Conservation (phyloP, 371 early-diverging fungal genomes). For the Mortierella sp. region DNA sequence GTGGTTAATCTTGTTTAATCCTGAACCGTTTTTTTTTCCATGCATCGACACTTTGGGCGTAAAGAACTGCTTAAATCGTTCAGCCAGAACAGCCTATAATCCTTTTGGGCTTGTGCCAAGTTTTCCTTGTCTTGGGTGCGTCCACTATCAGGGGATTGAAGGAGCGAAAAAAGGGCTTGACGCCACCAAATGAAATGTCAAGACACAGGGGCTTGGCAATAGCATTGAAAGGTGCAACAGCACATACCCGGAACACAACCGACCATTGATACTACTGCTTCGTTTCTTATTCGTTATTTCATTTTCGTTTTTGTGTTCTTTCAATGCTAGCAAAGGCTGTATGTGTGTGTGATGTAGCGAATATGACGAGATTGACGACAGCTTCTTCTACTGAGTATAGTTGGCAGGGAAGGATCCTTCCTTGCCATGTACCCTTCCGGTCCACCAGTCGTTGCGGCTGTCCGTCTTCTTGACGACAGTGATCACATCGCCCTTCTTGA, state of each 20-base stretch:
- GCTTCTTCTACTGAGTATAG: conserved; percentile 59
- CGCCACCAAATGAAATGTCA: conserved; percentile 1
- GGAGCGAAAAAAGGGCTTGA: background rate
- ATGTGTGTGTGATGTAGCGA: background rate
- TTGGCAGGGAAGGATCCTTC: conserved; percentile 88
- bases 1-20: too few species aligned
- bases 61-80: background rate
- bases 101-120: background rate
- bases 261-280: too few species aligned
- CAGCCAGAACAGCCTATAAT: conserved; percentile 1
- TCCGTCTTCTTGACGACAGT: conserved; percentile 70
- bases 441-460: conserved; percentile 87
- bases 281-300: background rate
- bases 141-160: too few species aligned
- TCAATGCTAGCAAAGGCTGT: background rate
- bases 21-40: background rate
- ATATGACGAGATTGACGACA: background rate
- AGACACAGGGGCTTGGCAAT: background rate
- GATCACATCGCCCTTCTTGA: conserved; percentile 82
- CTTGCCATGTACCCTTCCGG: conserved; percentile 72
- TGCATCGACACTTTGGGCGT: background rate
- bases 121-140: background rate
- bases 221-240: background rate
- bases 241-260: too few species aligned
- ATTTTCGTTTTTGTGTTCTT: background rate